Percentiles rank a stretch among this genome's conserved stretches.
phyloP scores from a whole-genome alignment of 1,284 basidiomycete species.

The Athelia psychrophila region DNA sequence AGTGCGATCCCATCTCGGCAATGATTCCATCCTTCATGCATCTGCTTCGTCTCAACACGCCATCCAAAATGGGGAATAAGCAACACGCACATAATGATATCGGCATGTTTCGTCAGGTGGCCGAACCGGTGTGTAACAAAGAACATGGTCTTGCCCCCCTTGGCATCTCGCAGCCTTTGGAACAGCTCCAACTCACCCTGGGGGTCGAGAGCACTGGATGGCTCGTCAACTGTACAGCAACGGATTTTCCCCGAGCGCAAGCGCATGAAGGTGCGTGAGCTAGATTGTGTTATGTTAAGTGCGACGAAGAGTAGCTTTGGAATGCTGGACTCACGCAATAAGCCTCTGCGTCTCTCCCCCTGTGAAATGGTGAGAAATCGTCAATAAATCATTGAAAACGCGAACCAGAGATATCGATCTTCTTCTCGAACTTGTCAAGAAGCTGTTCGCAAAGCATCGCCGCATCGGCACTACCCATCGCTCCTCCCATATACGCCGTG shows the following conservation, averaged over 20 bases:
- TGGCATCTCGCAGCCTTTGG: conserved; percentile 21
- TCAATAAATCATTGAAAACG: not conserved
- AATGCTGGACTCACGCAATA: conserved; percentile 35
- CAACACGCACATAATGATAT: conserved; percentile 36
- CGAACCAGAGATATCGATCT: conserved; percentile 23
- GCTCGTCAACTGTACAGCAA: conserved; percentile 39
- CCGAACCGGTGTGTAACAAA: conserved; percentile 38
- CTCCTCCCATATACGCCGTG: conserved; percentile 16
- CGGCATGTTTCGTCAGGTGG: conserved; percentile 31
- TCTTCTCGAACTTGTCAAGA: conserved; percentile 13
- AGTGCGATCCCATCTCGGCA: conserved; percentile 30
- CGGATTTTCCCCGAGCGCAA: conserved; percentile 23
- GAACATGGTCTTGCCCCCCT: conserved; percentile 32
- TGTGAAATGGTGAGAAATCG: conserved; percentile 12
- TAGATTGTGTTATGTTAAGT: conserved; percentile 10
- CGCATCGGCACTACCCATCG: not conserved
- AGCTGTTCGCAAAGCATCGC: conserved; percentile 1
- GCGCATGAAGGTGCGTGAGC: conserved; percentile 40
- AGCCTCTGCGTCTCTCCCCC: conserved; percentile 45
- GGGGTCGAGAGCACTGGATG: conserved; percentile 35
- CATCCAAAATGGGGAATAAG: not conserved
- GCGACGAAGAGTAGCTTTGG: conserved; percentile 1
- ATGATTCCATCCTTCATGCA: conserved; percentile 34
- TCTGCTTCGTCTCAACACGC: conserved; percentile 14
- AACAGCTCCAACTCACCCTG: conserved; percentile 33